Conservation (phyloP, 164 flowering plant genomes). For the Vitis amurensis region DNA sequence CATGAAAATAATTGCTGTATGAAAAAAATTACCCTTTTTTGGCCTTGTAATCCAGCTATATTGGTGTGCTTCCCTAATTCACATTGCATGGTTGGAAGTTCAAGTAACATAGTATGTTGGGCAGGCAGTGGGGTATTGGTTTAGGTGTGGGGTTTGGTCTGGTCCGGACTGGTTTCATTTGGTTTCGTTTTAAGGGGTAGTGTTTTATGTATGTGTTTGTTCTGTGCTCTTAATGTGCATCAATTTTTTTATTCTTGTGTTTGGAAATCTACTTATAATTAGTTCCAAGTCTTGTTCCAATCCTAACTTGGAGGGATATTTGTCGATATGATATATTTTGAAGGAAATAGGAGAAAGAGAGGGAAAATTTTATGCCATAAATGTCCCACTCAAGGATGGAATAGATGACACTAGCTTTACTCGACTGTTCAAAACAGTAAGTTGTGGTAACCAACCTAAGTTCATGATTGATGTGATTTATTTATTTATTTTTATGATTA, state of each 20-base stretch:
- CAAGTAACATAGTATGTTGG: too few species aligned
- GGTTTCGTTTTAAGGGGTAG: too few species aligned
- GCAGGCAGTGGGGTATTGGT: too few species aligned
- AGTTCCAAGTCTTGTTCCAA: neutral
- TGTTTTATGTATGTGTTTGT: too few species aligned
- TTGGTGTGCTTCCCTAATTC: too few species aligned
- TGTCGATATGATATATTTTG: conserved; percentile 26
- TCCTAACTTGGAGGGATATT: neutral
- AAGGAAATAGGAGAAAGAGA: conserved; percentile 97
- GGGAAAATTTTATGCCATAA: conserved; percentile 93
- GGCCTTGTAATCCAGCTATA: too few species aligned
- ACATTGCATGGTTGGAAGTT: too few species aligned
- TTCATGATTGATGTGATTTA: neutral
- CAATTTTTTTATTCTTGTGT: neutral
- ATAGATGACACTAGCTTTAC: conserved; percentile 92
- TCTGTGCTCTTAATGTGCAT: too few species aligned
- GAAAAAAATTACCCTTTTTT: too few species aligned
- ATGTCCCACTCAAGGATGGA: conserved; percentile 97
- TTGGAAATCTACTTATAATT: neutral
- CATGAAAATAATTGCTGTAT: too few species aligned
- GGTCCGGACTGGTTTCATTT: too few species aligned
- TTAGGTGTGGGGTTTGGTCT: too few species aligned
- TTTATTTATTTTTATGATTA: conserved; percentile 1
- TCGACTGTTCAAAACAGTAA: conserved; percentile 86
- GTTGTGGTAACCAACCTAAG: conserved; percentile 19